Evolutionary conservation across 148 eudicot species (phyloP).

Genomic region (Arbutus unedo): DNA sequence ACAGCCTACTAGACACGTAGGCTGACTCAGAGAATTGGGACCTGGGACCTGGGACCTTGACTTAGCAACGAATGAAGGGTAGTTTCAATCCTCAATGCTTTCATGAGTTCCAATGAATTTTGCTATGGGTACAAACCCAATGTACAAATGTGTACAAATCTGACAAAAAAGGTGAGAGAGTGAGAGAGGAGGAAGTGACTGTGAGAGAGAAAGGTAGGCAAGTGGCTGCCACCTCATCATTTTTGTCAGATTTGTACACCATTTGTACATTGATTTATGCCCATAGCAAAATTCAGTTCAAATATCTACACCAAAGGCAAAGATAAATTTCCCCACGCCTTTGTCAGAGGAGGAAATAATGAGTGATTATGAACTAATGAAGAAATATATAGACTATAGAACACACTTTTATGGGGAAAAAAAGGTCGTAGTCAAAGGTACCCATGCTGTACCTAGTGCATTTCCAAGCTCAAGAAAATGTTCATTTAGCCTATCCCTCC

Average conservation of each 20-base stretch:
- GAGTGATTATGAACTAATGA: neutral
- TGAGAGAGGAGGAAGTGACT: too few species aligned
- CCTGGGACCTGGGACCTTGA: too few species aligned
- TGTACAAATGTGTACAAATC: too few species aligned
- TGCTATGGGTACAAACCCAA: too few species aligned
- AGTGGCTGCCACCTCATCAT: too few species aligned
- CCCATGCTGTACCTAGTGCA: slow-evolving; percentile 38
- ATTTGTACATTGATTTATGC: too few species aligned
- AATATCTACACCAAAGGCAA: neutral
- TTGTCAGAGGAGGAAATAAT: neutral
- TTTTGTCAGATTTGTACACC: too few species aligned
- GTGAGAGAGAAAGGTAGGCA: too few species aligned
- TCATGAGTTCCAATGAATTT: neutral
- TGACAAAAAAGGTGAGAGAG: too few species aligned
- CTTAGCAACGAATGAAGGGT: too few species aligned
- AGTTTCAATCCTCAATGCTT: neutral
- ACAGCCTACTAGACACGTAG: neutral
- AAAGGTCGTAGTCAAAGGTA: neutral
- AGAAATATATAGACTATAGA: neutral
- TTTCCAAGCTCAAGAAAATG: slow-evolving; percentile 59
- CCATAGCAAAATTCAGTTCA: neutral
- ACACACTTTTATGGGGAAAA: neutral
- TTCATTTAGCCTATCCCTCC: slow-evolving; percentile 67
- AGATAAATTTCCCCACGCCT: neutral
- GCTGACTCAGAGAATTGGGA: too few species aligned